Evolutionary conservation across 2,329 filamentous ascomycete genomes (phyloP), one percentile per base, ranked within the genome.

Genomic region (Fusarium neocosmosporiellum): DNA sequence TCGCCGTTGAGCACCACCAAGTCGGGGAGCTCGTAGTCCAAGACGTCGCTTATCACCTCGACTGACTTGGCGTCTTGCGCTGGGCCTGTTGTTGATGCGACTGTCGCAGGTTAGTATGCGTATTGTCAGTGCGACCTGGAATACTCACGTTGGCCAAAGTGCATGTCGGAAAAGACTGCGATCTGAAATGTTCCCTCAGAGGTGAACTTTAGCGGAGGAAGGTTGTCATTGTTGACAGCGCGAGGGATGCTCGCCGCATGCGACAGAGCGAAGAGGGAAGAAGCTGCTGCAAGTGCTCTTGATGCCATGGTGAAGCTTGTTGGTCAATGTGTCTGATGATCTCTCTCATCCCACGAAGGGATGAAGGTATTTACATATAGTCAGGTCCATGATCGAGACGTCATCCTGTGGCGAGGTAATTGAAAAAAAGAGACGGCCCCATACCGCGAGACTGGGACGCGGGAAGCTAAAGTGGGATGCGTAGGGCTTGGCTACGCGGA

Each of bases 1-100:
- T 94, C 92, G 16, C 92, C 92, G 63, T 93, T 94, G 31, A 94
- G 80, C 0, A 94, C 88, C 0, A 92, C 91, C 0, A 94, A 84
- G 41, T 89, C 84, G 0, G 89, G 87, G 0, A 78, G 74, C 66
- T 93, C 91, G 1, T 78, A 80, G 37, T 89, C 84, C 2, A 94
- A 85, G 7, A 94, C 82, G 1, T 83, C 81, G 58, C 86, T 84
- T 74, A 94, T 88, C 0, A 93, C 89, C 6, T 81, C 73, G 5
- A 88, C 81, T 0, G 89, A 89, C 59, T 88, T 88, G 66, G 84
- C 77, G 78, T 94, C 92, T 68, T 89, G 87, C 34, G 83, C 82
- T 5, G 85, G 83, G 0, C 80, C 80, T 43, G 70, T 70, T 4
- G 64, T 48, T 33, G 70, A 75, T 58, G 73, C 74, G 16, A 59